Conservation (phyloP, 2,329 filamentous ascomycete genomes). For the Stemphylium lycopersici region DNA sequence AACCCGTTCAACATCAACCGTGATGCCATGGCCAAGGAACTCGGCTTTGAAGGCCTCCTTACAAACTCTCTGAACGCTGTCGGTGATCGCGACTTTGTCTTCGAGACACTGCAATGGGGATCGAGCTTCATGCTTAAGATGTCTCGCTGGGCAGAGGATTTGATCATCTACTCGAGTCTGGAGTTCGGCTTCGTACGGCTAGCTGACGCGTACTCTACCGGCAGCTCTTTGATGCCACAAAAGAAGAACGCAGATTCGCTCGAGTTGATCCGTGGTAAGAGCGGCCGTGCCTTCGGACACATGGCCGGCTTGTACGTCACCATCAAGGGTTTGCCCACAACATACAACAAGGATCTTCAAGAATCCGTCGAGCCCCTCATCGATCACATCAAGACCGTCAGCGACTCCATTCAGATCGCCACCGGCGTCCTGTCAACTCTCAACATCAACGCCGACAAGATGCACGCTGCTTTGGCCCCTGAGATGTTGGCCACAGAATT, state of each 20-base stretch:
- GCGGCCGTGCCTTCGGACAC: slow-evolving; percentile 77
- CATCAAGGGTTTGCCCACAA: slow-evolving; percentile 75
- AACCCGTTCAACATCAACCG: slow-evolving; percentile 84
- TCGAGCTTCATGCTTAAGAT: slow-evolving; percentile 80
- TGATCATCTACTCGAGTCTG: slow-evolving; percentile 79
- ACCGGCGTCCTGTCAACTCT: slow-evolving; percentile 80
- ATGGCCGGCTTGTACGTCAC: slow-evolving; percentile 82
- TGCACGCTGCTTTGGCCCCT: slow-evolving; percentile 77
- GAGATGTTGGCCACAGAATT: slow-evolving; percentile 82
- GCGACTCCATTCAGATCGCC: slow-evolving; percentile 81
- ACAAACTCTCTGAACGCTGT: slow-evolving; percentile 80
- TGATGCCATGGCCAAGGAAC: slow-evolving; percentile 77
- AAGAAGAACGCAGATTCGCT: slow-evolving; percentile 84
- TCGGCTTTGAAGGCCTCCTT: slow-evolving; percentile 77
- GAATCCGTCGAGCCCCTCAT: slow-evolving; percentile 86
- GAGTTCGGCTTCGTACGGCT: slow-evolving; percentile 79
- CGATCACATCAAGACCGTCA: slow-evolving; percentile 80
- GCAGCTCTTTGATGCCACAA: slow-evolving; percentile 78
- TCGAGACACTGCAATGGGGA: slow-evolving; percentile 82
- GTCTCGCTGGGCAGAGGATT: slow-evolving; percentile 80
- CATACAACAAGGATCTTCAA: slow-evolving; percentile 93
- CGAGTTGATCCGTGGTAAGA: slow-evolving; percentile 77
- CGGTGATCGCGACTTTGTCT: slow-evolving; percentile 79
- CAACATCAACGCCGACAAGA: slow-evolving; percentile 71
- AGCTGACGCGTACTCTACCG: slow-evolving; percentile 80